Percentiles rank a stretch among this genome's conserved stretches.
phyloP scores from a whole-genome alignment of 2,329 filamentous ascomycete genomes.

The Colletotrichum sp. region DNA sequence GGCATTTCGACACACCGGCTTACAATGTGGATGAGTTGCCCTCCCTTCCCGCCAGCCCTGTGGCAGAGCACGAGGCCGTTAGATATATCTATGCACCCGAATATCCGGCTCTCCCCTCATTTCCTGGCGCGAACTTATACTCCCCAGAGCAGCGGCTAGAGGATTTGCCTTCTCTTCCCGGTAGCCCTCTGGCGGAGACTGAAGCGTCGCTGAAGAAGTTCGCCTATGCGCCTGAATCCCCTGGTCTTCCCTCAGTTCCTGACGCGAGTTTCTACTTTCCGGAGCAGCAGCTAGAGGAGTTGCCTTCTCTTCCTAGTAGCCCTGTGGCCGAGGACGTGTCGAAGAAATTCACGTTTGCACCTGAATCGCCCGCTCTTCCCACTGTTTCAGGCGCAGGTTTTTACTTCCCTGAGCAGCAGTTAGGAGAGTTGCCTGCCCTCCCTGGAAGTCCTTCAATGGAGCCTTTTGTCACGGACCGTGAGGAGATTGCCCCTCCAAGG shows the following conservation, averaged over 20 bases:
- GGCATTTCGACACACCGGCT: neutral
- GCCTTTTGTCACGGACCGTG: neutral
- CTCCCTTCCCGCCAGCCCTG: neutral
- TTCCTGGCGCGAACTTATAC: neutral
- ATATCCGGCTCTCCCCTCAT: neutral
- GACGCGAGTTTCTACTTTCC: neutral
- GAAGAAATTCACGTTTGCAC: neutral
- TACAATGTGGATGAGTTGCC: neutral
- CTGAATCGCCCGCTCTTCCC: neutral
- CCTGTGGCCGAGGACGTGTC: neutral
- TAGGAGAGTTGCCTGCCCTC: conserved; percentile 16
- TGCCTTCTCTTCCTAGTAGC: conserved; percentile 17
- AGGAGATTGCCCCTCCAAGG: neutral
- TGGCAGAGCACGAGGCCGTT: neutral
- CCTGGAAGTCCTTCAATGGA: conserved; percentile 10
- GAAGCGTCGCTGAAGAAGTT: neutral
- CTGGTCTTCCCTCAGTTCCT: neutral
- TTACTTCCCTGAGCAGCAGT: neutral
- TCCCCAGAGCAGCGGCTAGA: neutral
- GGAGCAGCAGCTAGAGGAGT: neutral
- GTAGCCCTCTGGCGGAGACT: neutral
- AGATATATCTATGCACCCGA: neutral
- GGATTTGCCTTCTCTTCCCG: conserved; percentile 1
- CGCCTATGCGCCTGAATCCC: neutral
- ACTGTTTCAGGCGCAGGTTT: neutral